Evolutionary conservation across 768 basidiomycete genomes (phyloP), one percentile per base, ranked within the genome.

Genomic region (Chalciporus piperatus): DNA sequence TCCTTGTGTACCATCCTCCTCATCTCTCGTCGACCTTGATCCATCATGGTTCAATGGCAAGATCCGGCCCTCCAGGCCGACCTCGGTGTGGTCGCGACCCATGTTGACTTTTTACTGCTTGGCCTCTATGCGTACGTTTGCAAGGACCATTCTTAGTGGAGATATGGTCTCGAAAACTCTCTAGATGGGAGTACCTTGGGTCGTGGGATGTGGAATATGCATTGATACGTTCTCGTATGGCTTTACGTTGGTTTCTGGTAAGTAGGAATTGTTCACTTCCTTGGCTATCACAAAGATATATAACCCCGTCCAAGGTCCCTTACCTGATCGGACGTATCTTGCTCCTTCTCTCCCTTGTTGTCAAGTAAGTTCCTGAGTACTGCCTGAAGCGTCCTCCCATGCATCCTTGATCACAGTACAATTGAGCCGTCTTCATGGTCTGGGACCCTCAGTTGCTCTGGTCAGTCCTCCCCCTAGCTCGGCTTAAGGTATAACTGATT

Each of bases 241-340:
- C 59, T n/a, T 59, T 68, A 25, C 63, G 51, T 12, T 68, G 57
- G 64, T 30, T 50, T 30, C 57, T 67, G 30, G 66, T 67, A 33
- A 61, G 64, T 2, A 7, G 10, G 27, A 5, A 27, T 27, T 41
- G 10, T 27, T 28, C 17, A 16, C 43, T 50, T 7, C 27, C 9
- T 1, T 9, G 4, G 28, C 4, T 17, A 46, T 22, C 32, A 17
- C 32, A 38, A 16, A 50, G 30, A 20, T 32, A 45, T 45, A 16
- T 20, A 9, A 14, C 20, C 25, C n/a, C 3, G 3, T 9, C 16
- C 28, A 13, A 67, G 66, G 32, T 69, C 37, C 55, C 65, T n/a
- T 68, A 59, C 25, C 9, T 68, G 16, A 25, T 47, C n/a, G 68
- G 63, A 37, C 56, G 65, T 11, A 12, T 58, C 3, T 55, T n/a